A percentile compares a stretch with the other conserved stretches of the same genome.
Conservation (phyloP, 495 filamentous ascomycete species). For the Massariosphaeria phaeospora region DNA sequence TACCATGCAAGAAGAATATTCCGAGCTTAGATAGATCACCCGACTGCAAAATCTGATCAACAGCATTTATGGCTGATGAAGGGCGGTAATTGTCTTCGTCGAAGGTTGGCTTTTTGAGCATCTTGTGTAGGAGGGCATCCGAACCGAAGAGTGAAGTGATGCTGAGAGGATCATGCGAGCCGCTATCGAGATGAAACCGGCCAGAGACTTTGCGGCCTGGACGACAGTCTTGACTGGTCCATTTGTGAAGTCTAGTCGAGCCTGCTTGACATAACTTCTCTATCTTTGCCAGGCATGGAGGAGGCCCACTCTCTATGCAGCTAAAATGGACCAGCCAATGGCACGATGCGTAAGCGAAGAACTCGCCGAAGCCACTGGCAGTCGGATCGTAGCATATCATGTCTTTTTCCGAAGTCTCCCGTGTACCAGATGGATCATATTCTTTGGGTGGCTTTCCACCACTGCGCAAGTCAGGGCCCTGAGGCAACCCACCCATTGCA, state of each 20-base stretch:
- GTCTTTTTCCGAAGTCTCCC: conserved; percentile 13
- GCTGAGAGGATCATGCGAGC: conserved; percentile 9
- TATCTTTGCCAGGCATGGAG: conserved; percentile 6
- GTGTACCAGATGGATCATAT: conserved; percentile 14
- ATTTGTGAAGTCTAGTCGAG: conserved; percentile 11
- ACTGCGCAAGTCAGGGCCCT: conserved; percentile 3
- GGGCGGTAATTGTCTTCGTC: not conserved
- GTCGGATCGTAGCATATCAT: conserved; percentile 18
- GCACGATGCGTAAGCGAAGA: conserved; percentile 13
- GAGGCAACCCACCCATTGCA: conserved; percentile 11
- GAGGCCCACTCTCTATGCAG: not conserved
- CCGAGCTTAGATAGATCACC: conserved; percentile 10
- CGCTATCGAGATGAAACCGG: conserved; percentile 5
- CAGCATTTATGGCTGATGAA: conserved; percentile 3
- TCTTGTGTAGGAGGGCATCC: conserved; percentile 3
- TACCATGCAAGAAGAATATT: conserved; percentile 1
- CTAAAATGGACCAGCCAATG: conserved; percentile 7
- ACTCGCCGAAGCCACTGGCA: conserved; percentile 9
- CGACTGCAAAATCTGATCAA: conserved; percentile 10
- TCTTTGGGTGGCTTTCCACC: conserved; percentile 2
- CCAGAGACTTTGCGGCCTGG: conserved; percentile 7
- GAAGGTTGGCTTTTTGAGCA: conserved; percentile 11
- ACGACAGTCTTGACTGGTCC: conserved; percentile 11
- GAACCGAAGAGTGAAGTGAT: conserved; percentile 5
- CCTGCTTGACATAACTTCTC: conserved; percentile 7